phyloP scores from a whole-genome alignment of 2,329 filamentous ascomycete genomes.

The Massarina eburnea region DNA sequence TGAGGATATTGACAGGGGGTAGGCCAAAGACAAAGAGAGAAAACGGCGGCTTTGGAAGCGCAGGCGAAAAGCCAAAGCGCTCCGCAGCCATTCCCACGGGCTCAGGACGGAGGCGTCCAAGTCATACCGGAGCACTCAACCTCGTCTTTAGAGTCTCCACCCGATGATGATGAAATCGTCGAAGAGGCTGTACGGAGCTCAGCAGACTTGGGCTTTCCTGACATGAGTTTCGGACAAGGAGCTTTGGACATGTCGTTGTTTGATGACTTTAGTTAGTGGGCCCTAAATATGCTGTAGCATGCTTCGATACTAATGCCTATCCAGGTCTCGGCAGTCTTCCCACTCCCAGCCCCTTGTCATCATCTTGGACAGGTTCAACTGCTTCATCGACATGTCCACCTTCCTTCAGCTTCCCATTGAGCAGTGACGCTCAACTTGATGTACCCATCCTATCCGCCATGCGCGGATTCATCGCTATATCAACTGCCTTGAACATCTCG shows the following conservation, averaged over 20 bases:
- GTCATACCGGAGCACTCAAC: neutral
- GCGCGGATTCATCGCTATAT: slow-evolving; percentile 14
- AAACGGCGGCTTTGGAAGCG: slow-evolving; percentile 27
- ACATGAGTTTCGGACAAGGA: slow-evolving; percentile 15
- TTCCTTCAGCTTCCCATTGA: slow-evolving; percentile 8
- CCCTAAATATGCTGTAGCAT: neutral
- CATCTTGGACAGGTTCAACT: neutral
- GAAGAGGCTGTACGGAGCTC: slow-evolving; percentile 12
- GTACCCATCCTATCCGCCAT: slow-evolving; percentile 45
- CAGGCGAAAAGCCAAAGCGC: slow-evolving; percentile 12
- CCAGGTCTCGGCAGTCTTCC: slow-evolving; percentile 4
- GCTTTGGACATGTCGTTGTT: slow-evolving; percentile 17
- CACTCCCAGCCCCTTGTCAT: slow-evolving; percentile 1
- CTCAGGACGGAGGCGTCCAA: neutral
- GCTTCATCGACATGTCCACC: neutral
- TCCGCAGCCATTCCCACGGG: neutral
- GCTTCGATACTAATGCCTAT: neutral
- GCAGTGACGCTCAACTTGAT: slow-evolving; percentile 21
- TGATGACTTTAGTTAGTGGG: slow-evolving; percentile 11
- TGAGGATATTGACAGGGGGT: neutral
- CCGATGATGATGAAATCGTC: slow-evolving; percentile 5
- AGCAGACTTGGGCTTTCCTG: slow-evolving; percentile 4
- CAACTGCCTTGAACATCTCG: slow-evolving; percentile 13
- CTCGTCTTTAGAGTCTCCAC: neutral
- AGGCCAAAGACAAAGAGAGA: slow-evolving; percentile 31